Base-by-base conservation (phyloP, 1,139 yeast species). In the Scheffersomyces cryptocercus region DNA sequence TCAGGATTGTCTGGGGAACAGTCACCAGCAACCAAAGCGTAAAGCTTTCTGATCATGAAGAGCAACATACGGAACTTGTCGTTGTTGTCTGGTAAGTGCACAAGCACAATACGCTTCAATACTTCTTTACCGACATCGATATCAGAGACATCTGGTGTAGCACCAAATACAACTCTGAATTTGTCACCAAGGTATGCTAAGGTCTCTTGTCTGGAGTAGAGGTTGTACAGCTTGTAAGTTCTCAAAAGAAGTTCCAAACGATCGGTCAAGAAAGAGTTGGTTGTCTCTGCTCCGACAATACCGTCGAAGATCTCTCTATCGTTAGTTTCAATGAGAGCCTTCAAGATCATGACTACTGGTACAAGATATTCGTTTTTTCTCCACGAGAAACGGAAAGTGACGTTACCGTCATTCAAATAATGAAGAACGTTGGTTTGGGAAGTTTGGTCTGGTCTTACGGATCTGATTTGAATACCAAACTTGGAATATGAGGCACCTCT, bases 1-100 rank as follows among this genome's bases (percentile, higher is more conserved):
- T 93, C 99, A 60, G 99, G 99, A 70, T 95, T 93, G 66, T 93
- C 99, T 20, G 97, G 95, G 46, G 93, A 76, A 68, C 98, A 91
- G 61, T 91, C 97, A 46, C 98, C 98, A 34, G 97, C 97, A 40
- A 93, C 98, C 53, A 95, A 77, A 1, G 98, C 79, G 65, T 95
- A 95, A 48, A 93, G 79, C 68, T 93, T 95, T 75, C 99, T 83
- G 58, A 93, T 84, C 98, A 93, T 93, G 68, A 91, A 93, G 50
- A 91, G 68, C 50, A 93, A 70, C 85, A 90, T 76, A 59, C 89
- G 79, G 67, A 88, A 90, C 68, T 93, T 93, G 64, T 90, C 97
- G 38, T 62, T 67, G 58, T 81, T 81, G 52, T 83, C 76, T 20
- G 80, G 77, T 53, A 93, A 76, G 63, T 93, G 99, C 34, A 93